phyloP scores from a whole-genome alignment of 2,329 filamentous ascomycete species.

The Capronia epimyces region DNA sequence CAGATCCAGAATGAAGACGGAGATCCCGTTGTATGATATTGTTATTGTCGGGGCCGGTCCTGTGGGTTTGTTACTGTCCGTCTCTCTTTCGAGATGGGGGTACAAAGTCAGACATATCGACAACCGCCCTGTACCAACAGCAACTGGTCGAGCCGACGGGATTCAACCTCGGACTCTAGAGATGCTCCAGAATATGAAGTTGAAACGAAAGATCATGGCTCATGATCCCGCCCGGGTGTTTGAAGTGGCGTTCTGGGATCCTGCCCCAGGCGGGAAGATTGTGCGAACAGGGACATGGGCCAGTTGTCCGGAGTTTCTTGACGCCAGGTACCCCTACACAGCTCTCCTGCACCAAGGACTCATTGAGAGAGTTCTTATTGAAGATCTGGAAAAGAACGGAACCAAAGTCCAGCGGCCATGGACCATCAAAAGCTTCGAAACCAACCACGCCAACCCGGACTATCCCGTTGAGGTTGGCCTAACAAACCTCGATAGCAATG shows the following conservation, averaged over 20 bases:
- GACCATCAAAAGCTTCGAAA: conserved; percentile 58
- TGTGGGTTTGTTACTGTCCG: conserved; percentile 79
- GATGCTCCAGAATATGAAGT: conserved; percentile 78
- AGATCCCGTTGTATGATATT: conserved; percentile 43
- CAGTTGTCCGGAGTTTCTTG: conserved; percentile 77
- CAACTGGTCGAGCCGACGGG: conserved; percentile 81
- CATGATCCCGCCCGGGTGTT: conserved; percentile 81
- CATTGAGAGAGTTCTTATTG: conserved; percentile 58
- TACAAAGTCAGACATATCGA: conserved; percentile 95
- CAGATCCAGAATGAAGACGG: conserved; percentile 16
- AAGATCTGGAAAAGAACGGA: conserved; percentile 56
- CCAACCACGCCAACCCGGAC: conserved; percentile 55
- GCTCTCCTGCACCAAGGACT: conserved; percentile 58
- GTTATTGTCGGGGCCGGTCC: conserved; percentile 88
- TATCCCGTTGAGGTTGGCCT: conserved; percentile 79
- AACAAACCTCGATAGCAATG: conserved; percentile 67
- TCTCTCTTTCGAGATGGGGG: conserved; percentile 83
- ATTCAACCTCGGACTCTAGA: conserved; percentile 88
- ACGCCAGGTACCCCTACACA: conserved; percentile 60
- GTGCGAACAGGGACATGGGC: conserved; percentile 66
- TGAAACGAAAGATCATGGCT: conserved; percentile 83
- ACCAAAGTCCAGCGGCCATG: conserved; percentile 54
- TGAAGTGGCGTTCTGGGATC: conserved; percentile 63
- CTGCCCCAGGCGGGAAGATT: conserved; percentile 50
- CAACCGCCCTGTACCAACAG: conserved; percentile 77